Evolutionary conservation across 331 rosid species (phyloP).

Genomic region (Cydonia oblonga): DNA sequence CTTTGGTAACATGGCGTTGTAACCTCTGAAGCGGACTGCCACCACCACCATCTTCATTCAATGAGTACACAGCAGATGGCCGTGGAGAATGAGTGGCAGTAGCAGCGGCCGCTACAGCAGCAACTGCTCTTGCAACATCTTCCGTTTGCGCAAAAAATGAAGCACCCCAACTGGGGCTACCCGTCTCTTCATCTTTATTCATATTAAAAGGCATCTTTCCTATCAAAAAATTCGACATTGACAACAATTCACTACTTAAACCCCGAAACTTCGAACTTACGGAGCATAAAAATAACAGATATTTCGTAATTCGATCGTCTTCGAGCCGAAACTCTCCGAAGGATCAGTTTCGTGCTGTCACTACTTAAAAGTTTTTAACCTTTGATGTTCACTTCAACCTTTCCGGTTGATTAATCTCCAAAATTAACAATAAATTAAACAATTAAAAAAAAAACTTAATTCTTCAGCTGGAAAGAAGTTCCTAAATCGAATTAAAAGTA

Average conservation of each 20-base stretch:
- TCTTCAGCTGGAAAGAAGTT: background rate
- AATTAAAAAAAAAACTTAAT: background rate
- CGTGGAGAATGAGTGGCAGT: slow-evolving; percentile 43
- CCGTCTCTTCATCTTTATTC: slow-evolving; percentile 46
- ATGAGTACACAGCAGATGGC: slow-evolving; percentile 53
- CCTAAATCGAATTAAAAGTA: background rate
- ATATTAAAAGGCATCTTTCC: slow-evolving; percentile 30
- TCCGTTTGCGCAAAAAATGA: slow-evolving; percentile 54
- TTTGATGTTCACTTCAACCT: background rate
- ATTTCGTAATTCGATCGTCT: background rate
- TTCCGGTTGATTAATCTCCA: background rate
- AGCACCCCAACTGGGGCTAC: slow-evolving; percentile 69
- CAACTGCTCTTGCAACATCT: slow-evolving; percentile 62
- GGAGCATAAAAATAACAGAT: background rate
- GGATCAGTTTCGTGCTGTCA: background rate
- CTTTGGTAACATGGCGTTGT: slow-evolving; percentile 51
- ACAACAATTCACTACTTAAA: slow-evolving; percentile 3
- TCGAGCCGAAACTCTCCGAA: background rate
- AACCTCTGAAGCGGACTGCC: slow-evolving; percentile 53
- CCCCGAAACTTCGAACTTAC: background rate
- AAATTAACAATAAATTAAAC: background rate
- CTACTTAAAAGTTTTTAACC: background rate
- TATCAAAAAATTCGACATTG: slow-evolving; percentile 18
- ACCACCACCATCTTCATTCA: slow-evolving; percentile 48
- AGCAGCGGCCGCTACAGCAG: slow-evolving; percentile 51